Evolutionary conservation across 495 filamentous ascomycete genomes (phyloP).

Genomic region (Penicillium samsonianum): DNA sequence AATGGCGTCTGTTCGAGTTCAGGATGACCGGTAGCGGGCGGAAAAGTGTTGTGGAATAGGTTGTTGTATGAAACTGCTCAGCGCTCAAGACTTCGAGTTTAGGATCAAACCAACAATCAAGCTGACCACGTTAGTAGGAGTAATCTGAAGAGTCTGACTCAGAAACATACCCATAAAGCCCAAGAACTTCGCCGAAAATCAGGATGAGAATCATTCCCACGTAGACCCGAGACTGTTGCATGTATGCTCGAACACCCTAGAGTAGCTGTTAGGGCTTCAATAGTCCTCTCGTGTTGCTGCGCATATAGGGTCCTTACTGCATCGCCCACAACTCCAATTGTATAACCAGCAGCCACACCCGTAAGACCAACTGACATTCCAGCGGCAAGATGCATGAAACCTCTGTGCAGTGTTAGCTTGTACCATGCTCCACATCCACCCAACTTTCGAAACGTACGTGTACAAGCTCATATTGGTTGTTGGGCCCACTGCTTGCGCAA

Average conservation of each 20-base stretch:
- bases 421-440: not conserved
- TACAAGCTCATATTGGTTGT: slow-evolving; percentile 77
- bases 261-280: slow-evolving; percentile 26
- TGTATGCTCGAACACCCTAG: slow-evolving; percentile 86
- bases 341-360: slow-evolving; percentile 93
- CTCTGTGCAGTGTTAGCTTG: slow-evolving; percentile 48
- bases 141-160: not conserved
- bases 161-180: slow-evolving; percentile 83
- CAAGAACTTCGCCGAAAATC: slow-evolving; percentile 97
- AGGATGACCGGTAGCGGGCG: not conserved
- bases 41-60: not conserved
- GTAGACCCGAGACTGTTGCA: slow-evolving; percentile 93
- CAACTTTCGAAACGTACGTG: slow-evolving; percentile 54
- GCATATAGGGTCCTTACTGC: slow-evolving; percentile 49
- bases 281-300: not conserved
- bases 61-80: not conserved
- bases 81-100: slow-evolving; percentile 48
- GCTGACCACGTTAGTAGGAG: slow-evolving; percentile 37
- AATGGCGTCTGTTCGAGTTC: slow-evolving; percentile 3
- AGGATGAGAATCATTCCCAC: slow-evolving; percentile 98
- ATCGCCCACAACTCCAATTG: slow-evolving; percentile 94
- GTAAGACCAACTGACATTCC: slow-evolving; percentile 91
- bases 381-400: slow-evolving; percentile 89
- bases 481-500: slow-evolving; percentile 78
- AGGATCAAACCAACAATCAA: slow-evolving; percentile 61